Conservation (phyloP, 495 filamentous ascomycete genomes). For the Podospora sp. region DNA sequence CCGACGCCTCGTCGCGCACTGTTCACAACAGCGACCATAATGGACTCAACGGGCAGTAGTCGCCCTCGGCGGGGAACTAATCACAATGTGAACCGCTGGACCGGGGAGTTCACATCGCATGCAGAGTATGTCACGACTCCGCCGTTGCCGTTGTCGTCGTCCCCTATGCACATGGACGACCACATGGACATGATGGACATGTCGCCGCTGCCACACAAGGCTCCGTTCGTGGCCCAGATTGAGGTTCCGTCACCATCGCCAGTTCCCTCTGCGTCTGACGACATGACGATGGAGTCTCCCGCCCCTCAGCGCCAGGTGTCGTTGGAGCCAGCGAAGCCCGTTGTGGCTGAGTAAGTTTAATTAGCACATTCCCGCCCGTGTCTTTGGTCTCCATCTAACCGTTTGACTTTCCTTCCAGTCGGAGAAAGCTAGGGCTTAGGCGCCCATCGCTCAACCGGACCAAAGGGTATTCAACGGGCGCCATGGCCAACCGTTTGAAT, state of each 20-base stretch:
- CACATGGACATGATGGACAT: constrained; percentile 85
- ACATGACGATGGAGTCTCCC: constrained; percentile 54
- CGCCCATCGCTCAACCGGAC: constrained; percentile 63
- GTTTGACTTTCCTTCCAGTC: constrained; percentile 43
- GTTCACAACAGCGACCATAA: constrained; percentile 75
- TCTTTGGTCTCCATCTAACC: constrained; percentile 21
- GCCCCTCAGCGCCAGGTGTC: constrained; percentile 48
- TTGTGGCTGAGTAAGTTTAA: constrained; percentile 52
- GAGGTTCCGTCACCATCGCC: constrained; percentile 71
- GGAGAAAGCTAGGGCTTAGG: constrained; percentile 59
- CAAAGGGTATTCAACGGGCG: constrained; percentile 60
- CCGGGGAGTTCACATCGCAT: constrained; percentile 30
- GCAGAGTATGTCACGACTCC: constrained; percentile 80
- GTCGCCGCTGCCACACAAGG: constrained; percentile 91
- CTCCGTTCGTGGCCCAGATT: constrained; percentile 63
- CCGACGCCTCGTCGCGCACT: constrained; percentile 91
- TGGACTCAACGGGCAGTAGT: constrained; percentile 61
- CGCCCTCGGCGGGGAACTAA: constrained; percentile 69
- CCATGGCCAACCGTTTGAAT: constrained; percentile 47
- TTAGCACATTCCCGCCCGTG: constrained; percentile 20
- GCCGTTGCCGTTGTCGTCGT: constrained; percentile 78
- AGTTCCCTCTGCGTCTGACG: constrained; percentile 45
- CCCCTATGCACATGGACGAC: constrained; percentile 68
- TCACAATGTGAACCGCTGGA: constrained; percentile 21
- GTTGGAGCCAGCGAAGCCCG: constrained; percentile 53